Evolutionary conservation across 345 rosid genomes (phyloP).

Genomic region (Physaria fendleri): DNA sequence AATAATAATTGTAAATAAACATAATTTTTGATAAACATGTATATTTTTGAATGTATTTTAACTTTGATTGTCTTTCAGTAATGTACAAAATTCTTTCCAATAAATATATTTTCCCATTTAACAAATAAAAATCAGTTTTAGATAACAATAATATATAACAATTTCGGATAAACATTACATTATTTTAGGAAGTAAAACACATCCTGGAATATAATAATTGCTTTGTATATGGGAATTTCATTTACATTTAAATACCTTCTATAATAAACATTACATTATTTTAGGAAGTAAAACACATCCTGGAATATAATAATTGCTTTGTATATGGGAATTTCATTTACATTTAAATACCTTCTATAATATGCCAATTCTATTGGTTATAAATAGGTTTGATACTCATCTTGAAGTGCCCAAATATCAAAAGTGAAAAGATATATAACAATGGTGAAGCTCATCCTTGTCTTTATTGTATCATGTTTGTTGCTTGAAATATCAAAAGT

Average conservation of each 20-base stretch:
- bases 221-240: not conserved
- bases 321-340: not conserved
- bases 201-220: not conserved
- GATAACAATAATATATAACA: too few relatives aligned
- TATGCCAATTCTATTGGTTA: not conserved
- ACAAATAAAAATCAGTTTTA: too few relatives aligned
- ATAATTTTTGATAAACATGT: too few relatives aligned
- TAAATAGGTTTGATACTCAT: not conserved
- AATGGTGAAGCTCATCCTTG: constrained; percentile 3
- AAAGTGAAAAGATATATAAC: not conserved
- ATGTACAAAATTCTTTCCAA: too few relatives aligned
- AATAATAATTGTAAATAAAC: too few relatives aligned
- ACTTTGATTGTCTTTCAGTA: too few relatives aligned
- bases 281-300: not conserved
- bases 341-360: constrained; percentile 8
- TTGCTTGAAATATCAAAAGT: constrained; percentile 7
- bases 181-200: not conserved
- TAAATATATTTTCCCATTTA: too few relatives aligned
- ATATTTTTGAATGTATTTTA: too few relatives aligned
- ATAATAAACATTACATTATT: too few relatives aligned
- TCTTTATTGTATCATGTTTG: not conserved
- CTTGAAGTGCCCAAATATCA: not conserved
- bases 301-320: not conserved
- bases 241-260: not conserved
- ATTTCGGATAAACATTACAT: too few relatives aligned